A percentile compares a stretch with the other conserved stretches of the same genome.
Conservation (phyloP, 148 eudicot species). For the Linanthus parryae region DNA sequence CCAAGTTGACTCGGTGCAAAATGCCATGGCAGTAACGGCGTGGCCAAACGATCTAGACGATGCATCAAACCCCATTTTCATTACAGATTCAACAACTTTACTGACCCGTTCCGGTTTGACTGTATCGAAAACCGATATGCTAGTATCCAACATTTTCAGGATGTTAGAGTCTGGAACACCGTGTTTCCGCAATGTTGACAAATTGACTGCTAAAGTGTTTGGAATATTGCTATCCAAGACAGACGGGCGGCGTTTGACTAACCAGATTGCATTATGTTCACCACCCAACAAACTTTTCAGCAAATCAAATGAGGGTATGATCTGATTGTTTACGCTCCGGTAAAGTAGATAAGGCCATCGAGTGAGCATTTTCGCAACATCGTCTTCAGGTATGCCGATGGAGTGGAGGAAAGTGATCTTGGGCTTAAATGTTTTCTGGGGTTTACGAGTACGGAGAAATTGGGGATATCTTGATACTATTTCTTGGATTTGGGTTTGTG, state of each 20-base stretch:
- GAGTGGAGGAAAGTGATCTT: not conserved
- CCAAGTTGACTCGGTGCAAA: not conserved
- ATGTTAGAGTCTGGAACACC: not conserved
- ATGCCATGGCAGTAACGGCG: not conserved
- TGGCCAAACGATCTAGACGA: not conserved
- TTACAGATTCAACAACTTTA: not conserved
- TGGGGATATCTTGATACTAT: not conserved
- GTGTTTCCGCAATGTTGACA: not conserved
- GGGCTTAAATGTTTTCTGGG: not conserved
- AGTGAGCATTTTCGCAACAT: not conserved
- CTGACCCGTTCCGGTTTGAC: not conserved
- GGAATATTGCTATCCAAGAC: not conserved
- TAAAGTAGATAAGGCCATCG: not conserved
- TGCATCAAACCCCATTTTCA: conserved; percentile 3
- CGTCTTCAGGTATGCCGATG: not conserved
- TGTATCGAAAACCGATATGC: not conserved
- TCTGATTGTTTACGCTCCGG: not conserved
- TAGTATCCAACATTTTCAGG: conserved; percentile 1
- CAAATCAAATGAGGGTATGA: not conserved
- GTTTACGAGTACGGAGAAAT: not conserved
- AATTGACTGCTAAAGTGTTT: not conserved
- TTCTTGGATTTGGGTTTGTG: not conserved
- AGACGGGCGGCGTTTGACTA: not conserved
- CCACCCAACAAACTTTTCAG: not conserved
- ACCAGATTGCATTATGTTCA: not conserved